These are phyloP conservation scores for Sisymbrium irio DNA, from an alignment of 345 rosid genomes.

Conservation along the genomic window DNA sequence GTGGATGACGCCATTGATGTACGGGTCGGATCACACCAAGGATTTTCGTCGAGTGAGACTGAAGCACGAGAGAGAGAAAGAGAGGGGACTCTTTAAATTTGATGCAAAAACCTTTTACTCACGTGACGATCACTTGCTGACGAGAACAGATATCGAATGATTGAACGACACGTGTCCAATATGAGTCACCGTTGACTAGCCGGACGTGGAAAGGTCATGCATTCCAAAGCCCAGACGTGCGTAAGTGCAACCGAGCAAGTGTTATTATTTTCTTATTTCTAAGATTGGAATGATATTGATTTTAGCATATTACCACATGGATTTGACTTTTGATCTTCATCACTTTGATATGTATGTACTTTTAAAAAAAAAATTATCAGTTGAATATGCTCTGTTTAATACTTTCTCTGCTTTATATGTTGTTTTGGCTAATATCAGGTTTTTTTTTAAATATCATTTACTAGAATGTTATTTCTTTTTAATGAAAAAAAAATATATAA, in stretches of 20 bases:
- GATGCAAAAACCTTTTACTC: not conserved
- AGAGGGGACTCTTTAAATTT: no score
- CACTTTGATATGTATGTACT: no score
- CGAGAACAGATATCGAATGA: not conserved
- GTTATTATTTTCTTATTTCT: not conserved
- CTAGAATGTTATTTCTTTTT: no score
- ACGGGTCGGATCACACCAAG: not conserved
- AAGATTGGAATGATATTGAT: not conserved
- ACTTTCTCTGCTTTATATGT: no score
- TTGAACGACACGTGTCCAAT: not conserved
- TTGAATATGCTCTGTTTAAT: no score
- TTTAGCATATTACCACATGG: not conserved
- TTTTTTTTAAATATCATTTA: no score
- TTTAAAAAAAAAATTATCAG: no score
- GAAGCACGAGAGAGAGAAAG: no score
- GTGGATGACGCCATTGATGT: conserved; percentile 33
- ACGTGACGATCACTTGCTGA: conserved; percentile 18
- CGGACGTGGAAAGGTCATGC: conserved; percentile 21
- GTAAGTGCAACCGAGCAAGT: not conserved
- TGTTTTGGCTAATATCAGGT: no score
- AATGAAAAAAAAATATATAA: no score
- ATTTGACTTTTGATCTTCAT: not conserved
- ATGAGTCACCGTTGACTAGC: conserved; percentile 32
- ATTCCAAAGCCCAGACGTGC: conserved; percentile 12
- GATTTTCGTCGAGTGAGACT: not conserved